Evolutionary conservation across 495 filamentous ascomycete genomes (phyloP).

Genomic region (Amorphotheca resinae): DNA sequence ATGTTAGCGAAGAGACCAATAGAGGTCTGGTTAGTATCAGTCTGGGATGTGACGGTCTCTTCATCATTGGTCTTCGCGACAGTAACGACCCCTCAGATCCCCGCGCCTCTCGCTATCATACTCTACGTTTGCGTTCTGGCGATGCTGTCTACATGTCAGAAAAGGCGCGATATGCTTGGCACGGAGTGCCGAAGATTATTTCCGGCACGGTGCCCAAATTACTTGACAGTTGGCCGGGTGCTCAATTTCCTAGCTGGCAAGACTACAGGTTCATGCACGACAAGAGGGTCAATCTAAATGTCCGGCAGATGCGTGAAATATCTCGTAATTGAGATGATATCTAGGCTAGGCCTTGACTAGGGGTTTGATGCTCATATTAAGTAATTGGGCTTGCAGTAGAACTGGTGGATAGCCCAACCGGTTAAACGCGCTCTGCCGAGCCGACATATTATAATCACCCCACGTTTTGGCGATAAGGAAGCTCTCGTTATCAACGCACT

Average conservation of each 20-base stretch:
- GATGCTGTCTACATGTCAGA: constrained; percentile 70
- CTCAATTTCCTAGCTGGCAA: constrained; percentile 36
- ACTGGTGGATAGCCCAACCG: too few relatives aligned
- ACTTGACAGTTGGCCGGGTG: constrained; percentile 66
- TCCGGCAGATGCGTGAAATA: constrained; percentile 84
- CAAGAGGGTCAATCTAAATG: constrained; percentile 83
- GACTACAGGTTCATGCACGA: constrained; percentile 64
- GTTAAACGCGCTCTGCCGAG: too few relatives aligned
- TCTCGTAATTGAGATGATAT: too few relatives aligned
- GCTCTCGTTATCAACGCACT: too few relatives aligned
- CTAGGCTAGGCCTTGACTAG: too few relatives aligned
- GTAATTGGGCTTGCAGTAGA: too few relatives aligned
- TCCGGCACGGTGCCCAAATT: constrained; percentile 62
- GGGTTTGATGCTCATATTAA: too few relatives aligned
- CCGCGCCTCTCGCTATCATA: constrained; percentile 26
- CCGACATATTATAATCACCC: too few relatives aligned
- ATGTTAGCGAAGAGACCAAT: constrained; percentile 72
- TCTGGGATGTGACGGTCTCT: constrained; percentile 78
- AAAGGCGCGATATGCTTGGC: constrained; percentile 76
- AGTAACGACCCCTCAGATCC: background rate
- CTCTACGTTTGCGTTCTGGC: constrained; percentile 52
- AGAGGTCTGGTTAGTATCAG: constrained; percentile 70
- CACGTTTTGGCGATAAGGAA: too few relatives aligned
- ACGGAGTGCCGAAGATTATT: constrained; percentile 77
- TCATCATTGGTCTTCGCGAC: constrained; percentile 48